phyloP scores from a whole-genome alignment of 768 basidiomycete species.

The Leccinum ochraceum region DNA sequence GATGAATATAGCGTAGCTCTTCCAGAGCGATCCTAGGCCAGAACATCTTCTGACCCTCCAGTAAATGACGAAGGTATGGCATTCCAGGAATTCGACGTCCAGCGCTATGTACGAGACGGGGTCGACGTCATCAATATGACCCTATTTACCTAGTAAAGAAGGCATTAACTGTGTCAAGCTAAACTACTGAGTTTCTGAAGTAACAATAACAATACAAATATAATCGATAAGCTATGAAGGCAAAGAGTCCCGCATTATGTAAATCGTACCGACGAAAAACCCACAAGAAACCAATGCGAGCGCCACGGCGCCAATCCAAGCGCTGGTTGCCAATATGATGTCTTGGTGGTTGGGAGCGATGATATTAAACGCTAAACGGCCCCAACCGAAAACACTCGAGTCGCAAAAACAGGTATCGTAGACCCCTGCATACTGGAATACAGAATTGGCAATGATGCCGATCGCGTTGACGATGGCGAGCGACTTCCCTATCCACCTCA shows the following conservation, averaged over 20 bases:
- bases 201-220: background rate
- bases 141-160: background rate
- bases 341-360: slow-evolving; percentile 22
- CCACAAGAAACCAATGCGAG: slow-evolving; percentile 28
- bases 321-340: slow-evolving; percentile 25
- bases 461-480: slow-evolving; percentile 33
- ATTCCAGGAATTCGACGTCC: background rate
- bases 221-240: slow-evolving; percentile 4
- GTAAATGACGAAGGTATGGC: background rate
- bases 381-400: slow-evolving; percentile 24
- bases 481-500: slow-evolving; percentile 30
- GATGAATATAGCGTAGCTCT: no score
- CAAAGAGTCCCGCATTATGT: slow-evolving; percentile 28
- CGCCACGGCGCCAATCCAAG: slow-evolving; percentile 40
- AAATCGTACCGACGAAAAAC: slow-evolving; percentile 31
- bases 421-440: slow-evolving; percentile 32
- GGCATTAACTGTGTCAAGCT: background rate
- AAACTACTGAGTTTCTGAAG: background rate
- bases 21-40: no score
- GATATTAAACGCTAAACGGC: slow-evolving; percentile 32
- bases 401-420: slow-evolving; percentile 34
- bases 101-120: background rate
- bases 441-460: slow-evolving; percentile 25
- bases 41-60: background rate
- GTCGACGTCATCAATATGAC: background rate